phyloP scores from a whole-genome alignment of 2,329 filamentous ascomycete species.

The Clarireedia hainanense region DNA sequence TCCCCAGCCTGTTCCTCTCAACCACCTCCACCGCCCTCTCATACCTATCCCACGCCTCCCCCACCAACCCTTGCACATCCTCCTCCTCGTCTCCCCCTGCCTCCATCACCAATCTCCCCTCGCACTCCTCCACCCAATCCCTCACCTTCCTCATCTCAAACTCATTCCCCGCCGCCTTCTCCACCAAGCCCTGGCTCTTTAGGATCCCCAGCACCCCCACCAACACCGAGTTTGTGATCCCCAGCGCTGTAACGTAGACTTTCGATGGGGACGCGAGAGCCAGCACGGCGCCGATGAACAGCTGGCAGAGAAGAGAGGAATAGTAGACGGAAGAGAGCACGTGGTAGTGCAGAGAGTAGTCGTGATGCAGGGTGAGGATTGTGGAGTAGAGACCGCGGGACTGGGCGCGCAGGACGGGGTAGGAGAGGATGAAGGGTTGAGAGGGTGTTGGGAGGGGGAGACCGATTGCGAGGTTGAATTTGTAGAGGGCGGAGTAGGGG shows the following conservation, averaged over 20 bases:
- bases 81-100: neutral
- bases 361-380: neutral
- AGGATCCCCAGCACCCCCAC: neutral
- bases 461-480: neutral
- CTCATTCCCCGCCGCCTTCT: neutral
- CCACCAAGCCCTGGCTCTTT: neutral
- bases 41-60: neutral
- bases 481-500: neutral
- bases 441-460: neutral
- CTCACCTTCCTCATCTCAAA: neutral
- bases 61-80: neutral
- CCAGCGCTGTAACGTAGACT: neutral
- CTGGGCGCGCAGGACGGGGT: neutral
- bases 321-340: neutral
- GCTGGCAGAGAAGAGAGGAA: neutral
- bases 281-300: neutral
- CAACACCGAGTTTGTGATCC: neutral
- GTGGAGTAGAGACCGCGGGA: neutral
- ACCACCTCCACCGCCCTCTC: neutral
- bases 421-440: neutral
- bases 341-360: neutral
- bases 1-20: neutral
- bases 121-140: neutral
- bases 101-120: neutral
- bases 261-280: neutral